Evolutionary conservation across 768 basidiomycete genomes (phyloP).

Genomic region (Tylopilus sp.): DNA sequence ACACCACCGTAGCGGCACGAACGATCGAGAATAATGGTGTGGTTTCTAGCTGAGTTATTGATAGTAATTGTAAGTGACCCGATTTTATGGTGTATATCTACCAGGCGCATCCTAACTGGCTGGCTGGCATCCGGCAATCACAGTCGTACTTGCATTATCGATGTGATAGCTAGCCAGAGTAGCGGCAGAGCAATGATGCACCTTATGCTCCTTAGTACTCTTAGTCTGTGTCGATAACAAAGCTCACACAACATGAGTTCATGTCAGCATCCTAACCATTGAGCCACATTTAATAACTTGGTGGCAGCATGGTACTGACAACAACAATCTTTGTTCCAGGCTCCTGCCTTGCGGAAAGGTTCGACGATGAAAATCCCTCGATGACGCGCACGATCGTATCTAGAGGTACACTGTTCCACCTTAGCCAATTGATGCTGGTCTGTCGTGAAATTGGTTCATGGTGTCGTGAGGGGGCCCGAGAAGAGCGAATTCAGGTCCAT

Average conservation of each 20-base stretch:
- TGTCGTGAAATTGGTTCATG: slow-evolving; percentile 9
- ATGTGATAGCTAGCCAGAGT: slow-evolving; percentile 20
- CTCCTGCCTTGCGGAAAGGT: not conserved
- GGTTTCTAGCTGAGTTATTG: slow-evolving; percentile 19
- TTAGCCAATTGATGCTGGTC: slow-evolving; percentile 14
- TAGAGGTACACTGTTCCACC: slow-evolving; percentile 5
- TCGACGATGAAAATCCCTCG: slow-evolving; percentile 4
- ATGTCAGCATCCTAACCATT: not conserved
- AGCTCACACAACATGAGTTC: not conserved
- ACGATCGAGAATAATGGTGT: slow-evolving; percentile 12
- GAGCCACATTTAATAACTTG: slow-evolving; percentile 16
- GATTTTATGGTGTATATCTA: slow-evolving; percentile 1
- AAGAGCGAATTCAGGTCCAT: not conserved
- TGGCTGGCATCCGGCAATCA: slow-evolving; percentile 18
- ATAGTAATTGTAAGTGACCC: slow-evolving; percentile 5
- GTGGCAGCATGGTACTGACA: slow-evolving; percentile 13
- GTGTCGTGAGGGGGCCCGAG: not conserved
- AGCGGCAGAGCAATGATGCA: slow-evolving; percentile 1
- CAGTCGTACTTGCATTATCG: slow-evolving; percentile 24
- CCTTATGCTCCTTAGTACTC: too few species aligned
- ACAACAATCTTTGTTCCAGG: too few species aligned
- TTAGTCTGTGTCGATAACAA: not conserved
- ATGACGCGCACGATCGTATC: slow-evolving; percentile 17
- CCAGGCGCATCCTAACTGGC: slow-evolving; percentile 17
- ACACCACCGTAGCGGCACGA: slow-evolving; percentile 21